These are phyloP conservation scores for Alternaria panax DNA, from an alignment of 2,329 filamentous ascomycete species.

Conservation along the genomic window DNA sequence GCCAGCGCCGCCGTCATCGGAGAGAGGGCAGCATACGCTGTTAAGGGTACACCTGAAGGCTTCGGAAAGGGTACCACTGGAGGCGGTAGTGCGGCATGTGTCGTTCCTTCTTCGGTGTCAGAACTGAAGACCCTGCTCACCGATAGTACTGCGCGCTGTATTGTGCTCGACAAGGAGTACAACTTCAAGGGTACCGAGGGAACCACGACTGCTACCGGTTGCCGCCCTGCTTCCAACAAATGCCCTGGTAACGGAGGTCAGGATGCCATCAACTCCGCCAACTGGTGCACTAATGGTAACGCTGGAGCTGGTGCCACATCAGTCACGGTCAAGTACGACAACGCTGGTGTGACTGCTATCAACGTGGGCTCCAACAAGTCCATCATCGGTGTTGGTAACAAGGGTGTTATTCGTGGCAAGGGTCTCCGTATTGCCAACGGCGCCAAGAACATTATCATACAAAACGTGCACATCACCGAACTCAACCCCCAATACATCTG, in stretches of 20 bases:
- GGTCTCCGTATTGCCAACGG: conserved; percentile 16
- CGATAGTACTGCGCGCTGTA: conserved; percentile 45
- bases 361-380: conserved; percentile 51
- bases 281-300: conserved; percentile 25
- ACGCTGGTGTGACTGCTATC: conserved; percentile 34
- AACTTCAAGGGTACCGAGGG: conserved; percentile 37
- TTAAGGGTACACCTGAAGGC: conserved; percentile 12
- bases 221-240: conserved; percentile 52
- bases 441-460: conserved; percentile 47
- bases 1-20: conserved; percentile 5
- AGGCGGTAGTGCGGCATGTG: conserved; percentile 22
- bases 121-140: conserved; percentile 34
- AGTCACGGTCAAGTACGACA: conserved; percentile 40
- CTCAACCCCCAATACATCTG: conserved; percentile 50
- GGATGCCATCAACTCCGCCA: conserved; percentile 61
- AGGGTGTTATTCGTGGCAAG: conserved; percentile 45
- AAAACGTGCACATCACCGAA: conserved; percentile 51
- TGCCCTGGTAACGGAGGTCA: conserved; percentile 62
- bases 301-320: conserved; percentile 13
- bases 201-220: conserved; percentile 22
- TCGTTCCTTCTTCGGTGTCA: conserved; percentile 12
- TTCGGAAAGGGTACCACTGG: conserved; percentile 18
- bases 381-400: conserved; percentile 50
- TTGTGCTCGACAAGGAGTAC: conserved; percentile 43
- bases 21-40: background rate